Evolutionary conservation across 2,329 filamentous ascomycete species (phyloP).

Genomic region (Leptographium wingfieldii): DNA sequence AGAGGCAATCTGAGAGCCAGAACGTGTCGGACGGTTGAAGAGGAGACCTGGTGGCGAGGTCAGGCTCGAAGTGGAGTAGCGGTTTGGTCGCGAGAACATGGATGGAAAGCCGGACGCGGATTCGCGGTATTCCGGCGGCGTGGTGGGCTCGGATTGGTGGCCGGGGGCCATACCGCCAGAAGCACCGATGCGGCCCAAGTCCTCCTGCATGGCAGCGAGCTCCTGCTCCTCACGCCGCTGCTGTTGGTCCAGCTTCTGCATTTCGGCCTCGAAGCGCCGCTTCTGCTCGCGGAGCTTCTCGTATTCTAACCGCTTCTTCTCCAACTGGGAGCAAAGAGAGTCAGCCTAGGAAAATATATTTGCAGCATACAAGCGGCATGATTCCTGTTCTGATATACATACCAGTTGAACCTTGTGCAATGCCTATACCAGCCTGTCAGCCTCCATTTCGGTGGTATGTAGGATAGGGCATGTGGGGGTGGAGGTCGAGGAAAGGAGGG

Average conservation of each 20-base stretch:
- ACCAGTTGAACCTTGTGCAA: conserved; percentile 67
- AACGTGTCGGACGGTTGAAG: conserved; percentile 60
- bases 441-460: not conserved
- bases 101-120: conserved; percentile 57
- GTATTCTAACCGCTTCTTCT: conserved; percentile 88
- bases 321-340: conserved; percentile 47
- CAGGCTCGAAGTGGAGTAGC: conserved; percentile 81
- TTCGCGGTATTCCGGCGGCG: conserved; percentile 84
- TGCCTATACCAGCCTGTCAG: conserved; percentile 29
- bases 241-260: conserved; percentile 79
- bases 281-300: conserved; percentile 84
- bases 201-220: conserved; percentile 72
- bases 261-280: conserved; percentile 79
- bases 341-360: not conserved
- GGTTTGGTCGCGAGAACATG: conserved; percentile 70
- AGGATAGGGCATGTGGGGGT: not conserved
- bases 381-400: conserved; percentile 25
- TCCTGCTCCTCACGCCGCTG: conserved; percentile 74
- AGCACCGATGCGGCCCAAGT: conserved; percentile 46
- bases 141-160: conserved; percentile 89
- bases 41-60: conserved; percentile 61
- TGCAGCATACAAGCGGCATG: not conserved
- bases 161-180: conserved; percentile 39
- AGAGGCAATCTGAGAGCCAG: conserved; percentile 69
- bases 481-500: not conserved